A percentile compares a stretch with the other conserved stretches of the same genome.
These are phyloP conservation scores for Coriolopsis trogii DNA, from an alignment of 1,284 basidiomycete species.

Conservation along the genomic window DNA sequence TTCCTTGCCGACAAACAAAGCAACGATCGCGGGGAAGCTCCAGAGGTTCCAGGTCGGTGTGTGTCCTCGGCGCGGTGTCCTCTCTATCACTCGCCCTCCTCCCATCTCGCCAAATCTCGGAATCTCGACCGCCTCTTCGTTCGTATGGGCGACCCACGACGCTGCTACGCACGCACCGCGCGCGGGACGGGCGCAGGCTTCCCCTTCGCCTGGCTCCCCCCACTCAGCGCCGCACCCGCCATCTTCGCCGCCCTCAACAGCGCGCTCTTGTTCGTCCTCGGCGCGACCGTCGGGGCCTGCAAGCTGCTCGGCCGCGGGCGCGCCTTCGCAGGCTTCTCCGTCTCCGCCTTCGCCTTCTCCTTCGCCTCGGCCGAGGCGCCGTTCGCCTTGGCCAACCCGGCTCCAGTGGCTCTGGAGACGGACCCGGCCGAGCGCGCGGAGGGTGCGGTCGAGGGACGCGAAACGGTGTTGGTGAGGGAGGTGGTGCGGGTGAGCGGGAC, in stretches of 20 bases:
- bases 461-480: constrained; percentile 1
- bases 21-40: too few species aligned
- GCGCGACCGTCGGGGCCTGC: constrained; percentile 59
- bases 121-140: neutral
- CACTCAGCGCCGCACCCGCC: constrained; percentile 34
- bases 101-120: too few species aligned
- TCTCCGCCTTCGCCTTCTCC: constrained; percentile 12
- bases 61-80: too few species aligned
- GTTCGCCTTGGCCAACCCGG: constrained; percentile 18
- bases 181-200: constrained; percentile 17
- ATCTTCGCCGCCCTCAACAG: constrained; percentile 71
- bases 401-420: constrained; percentile 4
- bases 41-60: too few species aligned
- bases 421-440: constrained; percentile 12
- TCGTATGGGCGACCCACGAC: too few species aligned
- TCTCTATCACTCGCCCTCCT: too few species aligned
- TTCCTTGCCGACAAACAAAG: too few species aligned
- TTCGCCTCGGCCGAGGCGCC: constrained; percentile 15
- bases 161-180: constrained; percentile 22
- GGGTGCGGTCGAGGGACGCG: constrained; percentile 11
- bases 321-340: constrained; percentile 23
- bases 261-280: constrained; percentile 74
- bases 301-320: constrained; percentile 57
- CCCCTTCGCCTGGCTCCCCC: constrained; percentile 10
- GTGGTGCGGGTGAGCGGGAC: constrained; percentile 29